These are phyloP conservation scores for Cavenderia fasciculata DNA, from an alignment of 78 protist genomes.

Conservation along the genomic window DNA sequence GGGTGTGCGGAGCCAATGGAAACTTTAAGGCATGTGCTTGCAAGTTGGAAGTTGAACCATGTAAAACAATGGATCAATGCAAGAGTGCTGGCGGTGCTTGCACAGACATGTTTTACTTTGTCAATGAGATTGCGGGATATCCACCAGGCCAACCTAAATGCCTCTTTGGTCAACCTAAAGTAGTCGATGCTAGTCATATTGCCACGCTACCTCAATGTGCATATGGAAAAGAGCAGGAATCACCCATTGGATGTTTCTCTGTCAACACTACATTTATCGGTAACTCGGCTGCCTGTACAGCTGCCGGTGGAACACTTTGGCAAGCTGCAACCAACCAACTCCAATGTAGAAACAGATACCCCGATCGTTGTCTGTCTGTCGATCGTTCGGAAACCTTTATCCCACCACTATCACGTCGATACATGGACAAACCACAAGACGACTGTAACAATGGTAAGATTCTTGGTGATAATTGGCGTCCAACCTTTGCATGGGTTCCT, in stretches of 20 bases:
- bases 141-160: too few relatives aligned
- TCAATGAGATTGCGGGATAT: too few relatives aligned
- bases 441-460: conserved; percentile 26
- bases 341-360: neutral
- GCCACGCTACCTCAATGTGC: conserved; percentile 65
- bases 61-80: too few relatives aligned
- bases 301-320: conserved; percentile 27
- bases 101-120: too few relatives aligned
- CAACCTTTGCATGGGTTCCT: conserved; percentile 8
- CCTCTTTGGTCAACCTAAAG: too few relatives aligned
- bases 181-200: too few relatives aligned
- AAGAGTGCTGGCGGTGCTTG: too few relatives aligned
- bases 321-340: neutral
- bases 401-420: conserved; percentile 8
- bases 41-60: too few relatives aligned
- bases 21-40: too few relatives aligned
- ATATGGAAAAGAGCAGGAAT: neutral
- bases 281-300: neutral
- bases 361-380: neutral
- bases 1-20: too few relatives aligned
- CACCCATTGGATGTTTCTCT: conserved; percentile 47
- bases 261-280: neutral
- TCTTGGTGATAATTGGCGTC: conserved; percentile 12
- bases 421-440: neutral
- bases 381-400: neutral